Evolutionary conservation across 2,329 filamentous ascomycete species (phyloP).

Genomic region (Trichoderma semiorbis): DNA sequence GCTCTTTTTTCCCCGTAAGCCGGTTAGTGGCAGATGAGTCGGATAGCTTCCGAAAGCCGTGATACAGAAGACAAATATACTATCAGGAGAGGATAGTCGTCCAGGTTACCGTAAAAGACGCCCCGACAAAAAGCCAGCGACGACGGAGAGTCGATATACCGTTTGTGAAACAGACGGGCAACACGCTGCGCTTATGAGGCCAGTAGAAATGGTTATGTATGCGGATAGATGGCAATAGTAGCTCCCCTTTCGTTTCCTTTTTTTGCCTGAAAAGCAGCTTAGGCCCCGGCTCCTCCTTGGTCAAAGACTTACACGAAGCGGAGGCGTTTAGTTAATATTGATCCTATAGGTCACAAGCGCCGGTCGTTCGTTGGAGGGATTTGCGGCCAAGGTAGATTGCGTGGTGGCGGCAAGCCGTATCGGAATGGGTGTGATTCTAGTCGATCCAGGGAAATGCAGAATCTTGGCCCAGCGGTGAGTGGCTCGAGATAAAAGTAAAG

Average conservation of each 20-base stretch:
- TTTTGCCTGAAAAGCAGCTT: not conserved
- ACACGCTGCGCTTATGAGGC: not conserved
- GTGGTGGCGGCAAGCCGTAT: conserved; percentile 7
- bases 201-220: not conserved
- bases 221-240: not conserved
- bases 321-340: conserved; percentile 8
- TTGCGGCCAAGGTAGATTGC: conserved; percentile 3
- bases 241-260: not conserved
- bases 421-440: not conserved
- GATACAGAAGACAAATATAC: not conserved
- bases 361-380: conserved; percentile 12
- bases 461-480: not conserved
- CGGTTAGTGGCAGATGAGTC: not conserved
- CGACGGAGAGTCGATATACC: not conserved
- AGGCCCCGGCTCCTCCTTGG: not conserved
- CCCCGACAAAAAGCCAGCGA: not conserved
- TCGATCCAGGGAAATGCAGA: not conserved
- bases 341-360: conserved; percentile 4
- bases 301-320: conserved; percentile 8
- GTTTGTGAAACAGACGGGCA: not conserved
- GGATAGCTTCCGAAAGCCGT: not conserved
- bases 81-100: not conserved
- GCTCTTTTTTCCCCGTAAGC: not conserved
- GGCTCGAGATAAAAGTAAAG: not conserved
- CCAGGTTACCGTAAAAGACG: not conserved